phyloP scores from a whole-genome alignment of 139 green algal species.

The Coelastrella sp. region DNA sequence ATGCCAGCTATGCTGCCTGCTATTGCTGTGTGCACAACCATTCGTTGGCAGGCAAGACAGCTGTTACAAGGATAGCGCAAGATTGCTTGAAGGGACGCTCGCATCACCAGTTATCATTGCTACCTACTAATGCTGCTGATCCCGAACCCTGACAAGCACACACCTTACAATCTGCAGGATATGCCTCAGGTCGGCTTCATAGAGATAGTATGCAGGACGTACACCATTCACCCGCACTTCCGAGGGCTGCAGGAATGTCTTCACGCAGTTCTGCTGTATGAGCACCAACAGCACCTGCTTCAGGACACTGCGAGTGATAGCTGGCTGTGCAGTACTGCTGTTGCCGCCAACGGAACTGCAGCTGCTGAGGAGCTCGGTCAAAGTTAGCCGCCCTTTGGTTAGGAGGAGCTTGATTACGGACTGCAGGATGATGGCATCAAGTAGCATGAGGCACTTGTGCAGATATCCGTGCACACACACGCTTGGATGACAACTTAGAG shows the following conservation, averaged over 20 bases:
- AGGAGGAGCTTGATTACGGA: background rate
- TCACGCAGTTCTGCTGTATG: conserved; percentile 79
- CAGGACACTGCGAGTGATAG: background rate
- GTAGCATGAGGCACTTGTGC: background rate
- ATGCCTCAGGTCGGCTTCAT: conserved; percentile 61
- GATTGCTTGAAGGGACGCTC: too few relatives aligned
- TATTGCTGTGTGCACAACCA: too few relatives aligned
- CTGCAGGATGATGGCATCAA: background rate
- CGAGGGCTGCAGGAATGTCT: conserved; percentile 61
- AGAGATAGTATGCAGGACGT: conserved; percentile 59
- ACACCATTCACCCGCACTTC: conserved; percentile 53
- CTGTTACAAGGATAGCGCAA: too few relatives aligned
- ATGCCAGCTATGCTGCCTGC: too few relatives aligned
- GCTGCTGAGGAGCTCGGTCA: background rate
- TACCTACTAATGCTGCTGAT: too few relatives aligned
- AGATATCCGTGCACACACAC: too few relatives aligned
- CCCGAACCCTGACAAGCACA: background rate
- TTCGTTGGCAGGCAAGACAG: too few relatives aligned
- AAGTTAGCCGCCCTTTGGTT: background rate
- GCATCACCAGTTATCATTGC: too few relatives aligned
- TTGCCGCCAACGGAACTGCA: background rate
- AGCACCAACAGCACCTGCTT: conserved; percentile 71
- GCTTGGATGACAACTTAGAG: too few relatives aligned
- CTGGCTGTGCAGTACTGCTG: background rate
- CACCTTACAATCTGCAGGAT: conserved; percentile 76